Evolutionary conservation across 228 moss, liverwort and hornwort genomes (phyloP).

Genomic region (Sphagnum magellanicum): DNA sequence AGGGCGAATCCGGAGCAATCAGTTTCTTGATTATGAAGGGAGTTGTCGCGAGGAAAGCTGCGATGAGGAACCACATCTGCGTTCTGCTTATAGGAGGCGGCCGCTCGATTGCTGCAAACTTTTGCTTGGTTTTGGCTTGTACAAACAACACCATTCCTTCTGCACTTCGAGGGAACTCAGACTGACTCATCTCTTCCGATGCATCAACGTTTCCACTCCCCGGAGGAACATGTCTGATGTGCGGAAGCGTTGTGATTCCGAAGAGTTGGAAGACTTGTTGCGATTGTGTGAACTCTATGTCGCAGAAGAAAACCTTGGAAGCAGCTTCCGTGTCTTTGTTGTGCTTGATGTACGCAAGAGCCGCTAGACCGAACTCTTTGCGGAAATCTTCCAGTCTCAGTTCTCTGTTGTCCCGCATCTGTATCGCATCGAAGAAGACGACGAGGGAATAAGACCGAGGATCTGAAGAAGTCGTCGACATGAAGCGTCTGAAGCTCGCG

Average conservation of each 20-base stretch:
- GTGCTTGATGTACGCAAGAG: constrained; percentile 51
- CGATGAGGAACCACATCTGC: constrained; percentile 54
- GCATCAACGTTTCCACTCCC: constrained; percentile 52
- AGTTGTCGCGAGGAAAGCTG: constrained; percentile 44
- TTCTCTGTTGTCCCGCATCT: constrained; percentile 73
- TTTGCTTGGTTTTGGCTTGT: constrained; percentile 62
- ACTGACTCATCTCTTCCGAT: constrained; percentile 63
- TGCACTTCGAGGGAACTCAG: constrained; percentile 63
- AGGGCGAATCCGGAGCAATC: constrained; percentile 64
- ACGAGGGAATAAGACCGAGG: constrained; percentile 75
- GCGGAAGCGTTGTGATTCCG: constrained; percentile 71
- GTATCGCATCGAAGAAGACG: constrained; percentile 87
- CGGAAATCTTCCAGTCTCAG: constrained; percentile 77
- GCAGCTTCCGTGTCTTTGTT: constrained; percentile 42
- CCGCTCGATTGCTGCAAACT: constrained; percentile 67
- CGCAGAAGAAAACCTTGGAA: constrained; percentile 75
- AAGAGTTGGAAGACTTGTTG: constrained; percentile 73
- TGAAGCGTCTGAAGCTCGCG: constrained; percentile 57
- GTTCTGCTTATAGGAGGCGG: constrained; percentile 75
- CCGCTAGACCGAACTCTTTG: constrained; percentile 72
- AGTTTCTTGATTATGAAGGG: constrained; percentile 76
- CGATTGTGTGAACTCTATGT: constrained; percentile 84
- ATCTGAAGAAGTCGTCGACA: constrained; percentile 31
- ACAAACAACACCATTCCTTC: constrained; percentile 75
- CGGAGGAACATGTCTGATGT: constrained; percentile 56